A percentile compares a stretch with the other conserved stretches of the same genome.
Evolutionary conservation across 805 yeast genomes (phyloP).

Genomic region (Saccharomyces cerevisiae): DNA sequence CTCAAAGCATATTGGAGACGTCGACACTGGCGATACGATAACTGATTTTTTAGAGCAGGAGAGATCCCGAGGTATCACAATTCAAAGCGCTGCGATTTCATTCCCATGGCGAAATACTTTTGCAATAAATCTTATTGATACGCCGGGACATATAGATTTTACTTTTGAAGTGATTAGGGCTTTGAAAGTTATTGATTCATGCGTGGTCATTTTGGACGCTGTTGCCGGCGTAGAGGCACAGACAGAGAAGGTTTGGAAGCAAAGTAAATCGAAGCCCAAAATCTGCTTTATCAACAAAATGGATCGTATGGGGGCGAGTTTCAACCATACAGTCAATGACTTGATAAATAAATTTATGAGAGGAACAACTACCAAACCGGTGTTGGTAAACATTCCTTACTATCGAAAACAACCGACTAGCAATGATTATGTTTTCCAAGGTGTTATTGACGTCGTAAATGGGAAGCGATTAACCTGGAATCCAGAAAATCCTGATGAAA

Average conservation of each 20-base stretch:
- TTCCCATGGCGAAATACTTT: constrained; percentile 68
- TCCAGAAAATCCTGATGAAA: constrained; percentile 17
- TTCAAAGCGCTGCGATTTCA: constrained; percentile 92
- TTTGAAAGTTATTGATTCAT: constrained; percentile 86
- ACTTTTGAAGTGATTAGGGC: constrained; percentile 90
- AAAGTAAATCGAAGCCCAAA: constrained; percentile 70
- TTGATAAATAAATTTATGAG: constrained; percentile 53
- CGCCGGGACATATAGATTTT: constrained; percentile 98
- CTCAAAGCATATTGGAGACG: constrained; percentile 77
- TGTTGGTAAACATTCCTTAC: constrained; percentile 69
- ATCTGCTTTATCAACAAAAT: constrained; percentile 83
- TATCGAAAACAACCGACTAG: constrained; percentile 37
- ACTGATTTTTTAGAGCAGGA: constrained; percentile 90
- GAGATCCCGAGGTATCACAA: constrained; percentile 87
- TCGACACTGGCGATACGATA: constrained; percentile 93
- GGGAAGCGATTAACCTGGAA: constrained; percentile 45
- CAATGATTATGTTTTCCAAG: constrained; percentile 35
- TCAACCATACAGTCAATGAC: constrained; percentile 80
- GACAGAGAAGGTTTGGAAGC: constrained; percentile 94
- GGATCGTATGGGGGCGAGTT: constrained; percentile 96
- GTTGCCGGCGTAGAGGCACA: constrained; percentile 99
- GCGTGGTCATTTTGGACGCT: constrained; percentile 84
- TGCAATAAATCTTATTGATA: constrained; percentile 81
- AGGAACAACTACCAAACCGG: constrained; percentile 50
- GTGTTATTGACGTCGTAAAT: constrained; percentile 53